Percentiles rank a stretch among this genome's conserved stretches.
phyloP scores from a whole-genome alignment of 2,329 filamentous ascomycete species.

The Hawksworthiomyces lignivorus region DNA sequence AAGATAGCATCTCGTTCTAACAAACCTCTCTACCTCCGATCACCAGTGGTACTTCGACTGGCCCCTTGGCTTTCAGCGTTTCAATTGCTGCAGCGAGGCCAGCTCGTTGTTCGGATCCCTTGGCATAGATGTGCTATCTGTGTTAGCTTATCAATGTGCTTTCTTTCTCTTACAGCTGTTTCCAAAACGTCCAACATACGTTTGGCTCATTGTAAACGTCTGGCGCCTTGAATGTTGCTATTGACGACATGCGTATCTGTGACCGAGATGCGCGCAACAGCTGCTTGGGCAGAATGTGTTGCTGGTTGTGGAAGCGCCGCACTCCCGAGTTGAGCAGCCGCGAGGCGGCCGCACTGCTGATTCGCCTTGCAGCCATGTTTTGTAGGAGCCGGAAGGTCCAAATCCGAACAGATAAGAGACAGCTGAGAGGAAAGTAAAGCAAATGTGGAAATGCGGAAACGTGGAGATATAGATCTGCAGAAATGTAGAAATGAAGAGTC shows the following conservation, averaged over 20 bases:
- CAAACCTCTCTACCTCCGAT: conserved; percentile 72
- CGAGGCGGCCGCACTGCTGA: conserved; percentile 9
- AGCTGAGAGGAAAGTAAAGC: too few species aligned
- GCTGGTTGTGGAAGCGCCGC: conserved; percentile 3
- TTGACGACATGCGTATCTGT: conserved; percentile 39
- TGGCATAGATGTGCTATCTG: conserved; percentile 74
- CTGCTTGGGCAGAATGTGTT: neutral
- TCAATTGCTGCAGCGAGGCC: conserved; percentile 69
- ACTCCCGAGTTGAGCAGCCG: conserved; percentile 10
- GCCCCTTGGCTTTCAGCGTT: conserved; percentile 57
- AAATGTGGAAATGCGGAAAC: too few species aligned
- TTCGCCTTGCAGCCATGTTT: conserved; percentile 14
- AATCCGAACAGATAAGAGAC: too few species aligned
- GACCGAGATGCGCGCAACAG: conserved; percentile 3
- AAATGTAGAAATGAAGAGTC: too few species aligned
- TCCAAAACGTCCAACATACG: too few species aligned
- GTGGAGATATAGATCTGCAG: too few species aligned
- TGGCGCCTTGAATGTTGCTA: conserved; percentile 83
- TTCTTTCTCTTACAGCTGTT: neutral
- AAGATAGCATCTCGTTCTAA: too few species aligned
- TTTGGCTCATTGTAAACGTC: conserved; percentile 91
- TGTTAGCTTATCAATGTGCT: neutral
- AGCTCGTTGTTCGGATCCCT: conserved; percentile 71
- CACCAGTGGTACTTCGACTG: conserved; percentile 73
- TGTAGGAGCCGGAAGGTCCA: too few species aligned